Base-by-base conservation (phyloP, 306 rosid genomes). In the Lithocarpus polystachyus region DNA sequence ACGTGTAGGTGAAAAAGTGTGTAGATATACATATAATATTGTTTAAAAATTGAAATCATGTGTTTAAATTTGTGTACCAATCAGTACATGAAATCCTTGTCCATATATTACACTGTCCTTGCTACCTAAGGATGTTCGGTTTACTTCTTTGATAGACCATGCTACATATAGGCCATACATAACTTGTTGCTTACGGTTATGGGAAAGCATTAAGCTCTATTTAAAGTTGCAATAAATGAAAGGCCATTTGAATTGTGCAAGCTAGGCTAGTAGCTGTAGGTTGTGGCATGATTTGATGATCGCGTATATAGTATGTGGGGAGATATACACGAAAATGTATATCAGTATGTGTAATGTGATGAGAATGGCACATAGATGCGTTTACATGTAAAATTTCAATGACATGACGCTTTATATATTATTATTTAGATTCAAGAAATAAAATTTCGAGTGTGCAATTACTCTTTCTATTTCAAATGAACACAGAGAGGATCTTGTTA, bases 51-150 rank as follows among this genome's bases (percentile, higher is more conserved):
- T 29, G 0, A 28, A 28, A 29, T 3, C 4, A 29, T 3, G 0
- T 29, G 0, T 3, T 29, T 29, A 0, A 28, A 29, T 4, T 29
- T 29, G 31, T 0, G 4, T 29, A 29, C 4, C 4, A 3, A 29
- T 3, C 31, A 0, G 4, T n/a, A 0, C 31, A 0, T 81, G 70
- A 75, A 75, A 77, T 75, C 74, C 37, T 77, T 80, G 73, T 74
- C 84, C 84, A 76, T 86, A 76, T 86, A 29, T 79, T 80, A 59
- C 43, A 52, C 31, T 51, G 68, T 10, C 76, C 59, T 82, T 71
- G 62, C 77, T 56, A 74, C 51, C 67, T 80, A 45, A 56, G 78
- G 31, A 77, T 68, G 68, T 40, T 69, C 51, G 68, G 56, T 67
- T 72, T 68, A 68, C 17, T 59, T 3, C 6, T 52, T 48, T 17